These are phyloP conservation scores for Alternaria sp. DNA, from an alignment of 2,329 filamentous ascomycete genomes.

Conservation along the genomic window DNA sequence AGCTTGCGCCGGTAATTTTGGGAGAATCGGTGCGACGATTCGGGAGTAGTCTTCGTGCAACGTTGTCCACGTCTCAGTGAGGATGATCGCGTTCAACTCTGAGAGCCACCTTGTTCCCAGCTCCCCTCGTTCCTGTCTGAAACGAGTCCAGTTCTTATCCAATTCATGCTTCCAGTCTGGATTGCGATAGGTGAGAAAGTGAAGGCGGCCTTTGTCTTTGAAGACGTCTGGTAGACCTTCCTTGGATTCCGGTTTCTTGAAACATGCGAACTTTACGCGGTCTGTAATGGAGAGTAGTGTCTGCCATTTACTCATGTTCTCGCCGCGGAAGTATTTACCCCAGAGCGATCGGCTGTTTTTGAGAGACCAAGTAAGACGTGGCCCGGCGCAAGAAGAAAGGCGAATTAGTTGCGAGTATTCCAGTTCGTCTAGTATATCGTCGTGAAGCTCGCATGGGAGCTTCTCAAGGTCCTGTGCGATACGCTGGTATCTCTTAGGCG, in stretches of 20 bases:
- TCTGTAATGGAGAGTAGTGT: constrained; percentile 4
- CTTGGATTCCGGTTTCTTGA: neutral
- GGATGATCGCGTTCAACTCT: neutral
- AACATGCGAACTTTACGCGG: neutral
- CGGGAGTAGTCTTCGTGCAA: neutral
- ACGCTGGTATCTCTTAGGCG: neutral
- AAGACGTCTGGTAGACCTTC: neutral
- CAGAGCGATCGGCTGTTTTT: constrained; percentile 9
- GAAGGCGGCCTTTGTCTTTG: neutral
- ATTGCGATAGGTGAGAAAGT: neutral
- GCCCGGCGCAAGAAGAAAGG: constrained; percentile 6
- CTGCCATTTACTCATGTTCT: neutral
- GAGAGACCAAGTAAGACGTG: constrained; percentile 12
- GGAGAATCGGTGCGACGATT: neutral
- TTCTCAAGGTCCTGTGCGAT: constrained; percentile 14
- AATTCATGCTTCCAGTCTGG: neutral
- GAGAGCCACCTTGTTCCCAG: neutral
- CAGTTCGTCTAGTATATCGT: constrained; percentile 1
- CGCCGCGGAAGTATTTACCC: neutral
- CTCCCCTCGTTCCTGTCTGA: neutral
- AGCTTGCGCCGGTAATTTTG: neutral
- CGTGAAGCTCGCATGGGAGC: constrained; percentile 14
- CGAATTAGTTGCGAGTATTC: constrained; percentile 15
- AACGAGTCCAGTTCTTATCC: neutral
- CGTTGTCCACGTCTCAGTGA: neutral